Evolutionary conservation across 345 rosid genomes (phyloP).

Genomic region (Heritiera littoralis): DNA sequence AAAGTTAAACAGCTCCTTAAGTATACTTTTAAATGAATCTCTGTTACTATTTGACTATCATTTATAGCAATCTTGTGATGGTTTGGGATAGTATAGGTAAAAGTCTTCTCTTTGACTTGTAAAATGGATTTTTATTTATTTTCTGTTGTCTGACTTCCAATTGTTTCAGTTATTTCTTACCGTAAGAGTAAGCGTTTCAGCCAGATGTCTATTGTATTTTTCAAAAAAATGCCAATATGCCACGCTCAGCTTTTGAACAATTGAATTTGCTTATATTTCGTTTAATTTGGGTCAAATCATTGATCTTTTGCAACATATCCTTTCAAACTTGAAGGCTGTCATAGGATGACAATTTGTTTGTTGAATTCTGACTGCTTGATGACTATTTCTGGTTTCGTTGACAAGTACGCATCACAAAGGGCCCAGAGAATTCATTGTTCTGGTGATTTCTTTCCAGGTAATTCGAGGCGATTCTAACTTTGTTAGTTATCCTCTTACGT

Average conservation of each 20-base stretch:
- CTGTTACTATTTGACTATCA: not conserved
- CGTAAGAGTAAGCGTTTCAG: not conserved
- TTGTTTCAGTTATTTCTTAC: not conserved
- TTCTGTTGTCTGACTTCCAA: constrained; percentile 20
- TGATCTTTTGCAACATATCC: constrained; percentile 13
- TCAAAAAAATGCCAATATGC: not conserved
- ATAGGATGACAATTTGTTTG: constrained; percentile 11
- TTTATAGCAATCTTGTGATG: not conserved
- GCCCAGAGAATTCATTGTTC: not conserved
- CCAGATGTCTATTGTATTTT: not conserved
- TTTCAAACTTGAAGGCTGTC: constrained; percentile 37
- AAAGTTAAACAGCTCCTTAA: not conserved
- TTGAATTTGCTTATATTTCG: not conserved
- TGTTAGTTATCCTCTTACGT: not conserved
- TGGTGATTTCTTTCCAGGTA: constrained; percentile 7
- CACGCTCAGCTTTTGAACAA: not conserved
- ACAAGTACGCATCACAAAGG: constrained; percentile 13
- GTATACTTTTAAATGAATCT: not conserved
- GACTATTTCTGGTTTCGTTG: constrained; percentile 23
- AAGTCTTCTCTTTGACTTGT: constrained; percentile 9
- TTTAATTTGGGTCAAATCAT: constrained; percentile 20
- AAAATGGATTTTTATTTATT: not conserved
- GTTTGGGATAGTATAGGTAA: not conserved
- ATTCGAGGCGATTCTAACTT: not conserved
- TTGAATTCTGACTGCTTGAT: constrained; percentile 24